Evolutionary conservation across 176 grass and related monocot genomes (phyloP).

Genomic region (Puccinellia tenuiflora): DNA sequence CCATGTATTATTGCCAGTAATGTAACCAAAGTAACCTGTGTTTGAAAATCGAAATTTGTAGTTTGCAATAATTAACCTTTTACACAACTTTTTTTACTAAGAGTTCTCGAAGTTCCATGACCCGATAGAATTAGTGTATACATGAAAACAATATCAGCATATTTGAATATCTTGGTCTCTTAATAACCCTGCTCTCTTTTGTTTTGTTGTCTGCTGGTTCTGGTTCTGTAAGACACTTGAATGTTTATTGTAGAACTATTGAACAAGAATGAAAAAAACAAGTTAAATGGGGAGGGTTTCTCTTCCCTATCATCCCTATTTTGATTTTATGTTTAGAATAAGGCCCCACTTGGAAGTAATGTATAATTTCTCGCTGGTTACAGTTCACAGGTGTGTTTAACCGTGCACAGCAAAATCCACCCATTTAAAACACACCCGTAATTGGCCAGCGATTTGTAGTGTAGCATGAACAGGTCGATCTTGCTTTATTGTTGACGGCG

Average conservation of each 20-base stretch:
- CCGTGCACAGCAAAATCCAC: too few relatives aligned
- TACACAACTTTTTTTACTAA: background rate
- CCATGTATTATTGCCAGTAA: slow-evolving; percentile 1
- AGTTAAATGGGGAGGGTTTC: background rate
- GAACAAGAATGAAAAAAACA: background rate
- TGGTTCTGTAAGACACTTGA: background rate
- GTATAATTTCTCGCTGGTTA: too few relatives aligned
- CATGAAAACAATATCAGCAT: background rate
- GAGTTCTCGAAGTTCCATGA: background rate
- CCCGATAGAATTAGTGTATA: background rate
- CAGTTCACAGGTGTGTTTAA: too few relatives aligned
- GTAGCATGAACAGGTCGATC: too few relatives aligned
- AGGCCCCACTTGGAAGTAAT: too few relatives aligned
- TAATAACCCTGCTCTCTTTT: background rate
- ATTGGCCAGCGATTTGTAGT: too few relatives aligned
- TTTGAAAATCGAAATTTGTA: background rate
- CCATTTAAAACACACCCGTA: too few relatives aligned
- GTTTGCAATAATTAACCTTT: background rate
- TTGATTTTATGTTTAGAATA: background rate
- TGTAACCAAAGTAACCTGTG: background rate
- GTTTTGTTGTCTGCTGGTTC: background rate
- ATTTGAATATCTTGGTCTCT: background rate
- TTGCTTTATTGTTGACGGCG: too few relatives aligned
- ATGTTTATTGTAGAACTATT: background rate
- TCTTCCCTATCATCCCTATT: background rate